These are phyloP conservation scores for Pichia pseudocactophila DNA, from an alignment of 805 yeast species.

Conservation along the genomic window DNA sequence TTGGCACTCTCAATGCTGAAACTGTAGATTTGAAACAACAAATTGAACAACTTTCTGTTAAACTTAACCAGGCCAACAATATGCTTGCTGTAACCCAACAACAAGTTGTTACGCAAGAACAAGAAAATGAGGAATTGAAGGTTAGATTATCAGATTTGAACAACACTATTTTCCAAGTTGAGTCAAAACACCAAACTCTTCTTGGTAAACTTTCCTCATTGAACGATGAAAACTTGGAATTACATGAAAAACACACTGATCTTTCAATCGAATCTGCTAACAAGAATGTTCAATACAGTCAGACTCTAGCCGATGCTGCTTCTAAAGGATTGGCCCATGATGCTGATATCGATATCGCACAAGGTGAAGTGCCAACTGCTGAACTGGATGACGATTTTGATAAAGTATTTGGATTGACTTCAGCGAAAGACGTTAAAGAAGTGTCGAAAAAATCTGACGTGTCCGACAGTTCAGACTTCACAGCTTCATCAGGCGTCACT, in stretches of 20 bases:
- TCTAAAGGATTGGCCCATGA: constrained; percentile 18
- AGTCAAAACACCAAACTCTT: constrained; percentile 19
- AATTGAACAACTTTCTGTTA: constrained; percentile 41
- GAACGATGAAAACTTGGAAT: constrained; percentile 33
- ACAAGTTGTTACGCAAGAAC: constrained; percentile 56
- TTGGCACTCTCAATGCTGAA: constrained; percentile 60
- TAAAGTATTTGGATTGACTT: constrained; percentile 11
- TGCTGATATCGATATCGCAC: constrained; percentile 14
- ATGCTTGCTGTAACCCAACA: constrained; percentile 56
- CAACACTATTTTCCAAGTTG: constrained; percentile 22
- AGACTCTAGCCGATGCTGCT: constrained; percentile 24
- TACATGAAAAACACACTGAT: constrained; percentile 29
- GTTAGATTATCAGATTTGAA: constrained; percentile 18
- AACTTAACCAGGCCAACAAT: constrained; percentile 53
- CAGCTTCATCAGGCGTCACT: neutral
- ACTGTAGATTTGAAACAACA: constrained; percentile 49
- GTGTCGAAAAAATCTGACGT: constrained; percentile 16
- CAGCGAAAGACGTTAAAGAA: neutral
- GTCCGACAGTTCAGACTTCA: constrained; percentile 13
- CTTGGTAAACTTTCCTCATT: constrained; percentile 16
- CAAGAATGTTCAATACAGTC: constrained; percentile 23
- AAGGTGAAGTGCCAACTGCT: constrained; percentile 26
- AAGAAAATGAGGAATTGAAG: constrained; percentile 32
- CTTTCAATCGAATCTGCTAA: constrained; percentile 26
- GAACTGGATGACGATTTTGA: constrained; percentile 26